Conservation (phyloP, 257 asterid genomes). For the Scutellaria baicalensis region DNA sequence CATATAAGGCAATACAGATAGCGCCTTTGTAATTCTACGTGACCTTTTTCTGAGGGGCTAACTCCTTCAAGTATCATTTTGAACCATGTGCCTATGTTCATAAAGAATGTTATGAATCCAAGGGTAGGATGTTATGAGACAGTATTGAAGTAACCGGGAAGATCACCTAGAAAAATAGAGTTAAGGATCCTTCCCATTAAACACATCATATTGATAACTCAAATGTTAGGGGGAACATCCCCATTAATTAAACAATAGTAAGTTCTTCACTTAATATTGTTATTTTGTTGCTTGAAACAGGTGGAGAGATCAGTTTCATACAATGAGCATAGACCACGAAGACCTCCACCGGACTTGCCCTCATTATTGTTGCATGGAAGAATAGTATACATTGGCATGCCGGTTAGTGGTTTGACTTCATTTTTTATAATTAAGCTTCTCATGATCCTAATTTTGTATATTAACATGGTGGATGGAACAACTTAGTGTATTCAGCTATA, state of each 20-base stretch:
- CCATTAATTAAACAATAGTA: background rate
- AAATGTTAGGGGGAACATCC: background rate
- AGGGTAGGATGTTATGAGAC: background rate
- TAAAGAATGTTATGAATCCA: background rate
- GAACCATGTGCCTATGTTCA: background rate
- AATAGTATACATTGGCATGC: slow-evolving; percentile 91
- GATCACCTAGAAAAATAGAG: background rate
- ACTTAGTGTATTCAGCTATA: background rate
- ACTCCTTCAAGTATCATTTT: background rate
- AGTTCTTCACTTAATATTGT: background rate
- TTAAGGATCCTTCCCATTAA: background rate
- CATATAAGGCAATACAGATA: background rate
- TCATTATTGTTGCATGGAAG: slow-evolving; percentile 73
- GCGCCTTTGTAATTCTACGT: background rate
- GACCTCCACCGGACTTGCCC: slow-evolving; percentile 93
- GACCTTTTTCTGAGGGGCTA: background rate
- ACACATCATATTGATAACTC: background rate
- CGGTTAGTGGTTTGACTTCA: slow-evolving; percentile 39
- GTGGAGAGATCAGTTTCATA: slow-evolving; percentile 75
- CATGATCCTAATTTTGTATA: background rate
- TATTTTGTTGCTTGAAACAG: slow-evolving; percentile 38
- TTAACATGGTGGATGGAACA: background rate
- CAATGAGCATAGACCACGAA: slow-evolving; percentile 59
- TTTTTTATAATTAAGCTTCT: background rate
- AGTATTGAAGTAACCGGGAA: slow-evolving; percentile 1